Conservation (phyloP, 2,329 filamentous ascomycete genomes). For the Alternaria burnsii region DNA sequence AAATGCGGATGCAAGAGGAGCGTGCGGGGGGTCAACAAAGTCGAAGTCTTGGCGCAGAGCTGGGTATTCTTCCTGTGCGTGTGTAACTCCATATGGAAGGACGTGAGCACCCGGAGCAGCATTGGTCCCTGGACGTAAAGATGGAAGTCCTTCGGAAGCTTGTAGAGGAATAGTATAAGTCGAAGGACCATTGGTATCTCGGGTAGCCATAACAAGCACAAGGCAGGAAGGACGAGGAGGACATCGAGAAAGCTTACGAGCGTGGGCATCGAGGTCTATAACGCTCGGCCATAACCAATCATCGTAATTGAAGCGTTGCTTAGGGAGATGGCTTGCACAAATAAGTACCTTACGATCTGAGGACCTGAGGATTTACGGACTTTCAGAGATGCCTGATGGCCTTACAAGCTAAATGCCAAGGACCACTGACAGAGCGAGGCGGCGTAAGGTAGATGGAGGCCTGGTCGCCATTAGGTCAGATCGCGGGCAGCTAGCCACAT, state of each 20-base stretch:
- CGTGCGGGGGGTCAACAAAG: background rate
- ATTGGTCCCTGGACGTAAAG: background rate
- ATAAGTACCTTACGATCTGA: conserved; percentile 8
- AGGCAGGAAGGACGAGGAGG: background rate
- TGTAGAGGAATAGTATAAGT: background rate
- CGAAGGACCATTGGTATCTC: background rate
- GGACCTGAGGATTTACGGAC: conserved; percentile 15
- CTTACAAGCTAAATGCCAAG: conserved; percentile 7
- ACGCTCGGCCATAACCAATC: background rate
- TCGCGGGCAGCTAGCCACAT: background rate
- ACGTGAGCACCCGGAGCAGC: background rate
- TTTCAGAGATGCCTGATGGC: conserved; percentile 16
- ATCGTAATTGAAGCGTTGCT: background rate
- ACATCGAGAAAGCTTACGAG: background rate
- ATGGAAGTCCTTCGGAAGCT: background rate
- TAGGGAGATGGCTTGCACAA: conserved; percentile 20
- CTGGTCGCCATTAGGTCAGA: background rate
- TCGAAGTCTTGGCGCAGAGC: background rate
- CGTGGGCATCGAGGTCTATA: background rate
- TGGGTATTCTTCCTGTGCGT: background rate
- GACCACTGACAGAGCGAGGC: background rate
- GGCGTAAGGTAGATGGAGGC: background rate
- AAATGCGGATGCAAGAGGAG: background rate
- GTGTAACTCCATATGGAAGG: background rate
- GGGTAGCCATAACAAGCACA: background rate